Evolutionary conservation across 768 basidiomycete genomes (phyloP), one percentile per base, ranked within the genome.

Genomic region (Butyriboletus loyo): DNA sequence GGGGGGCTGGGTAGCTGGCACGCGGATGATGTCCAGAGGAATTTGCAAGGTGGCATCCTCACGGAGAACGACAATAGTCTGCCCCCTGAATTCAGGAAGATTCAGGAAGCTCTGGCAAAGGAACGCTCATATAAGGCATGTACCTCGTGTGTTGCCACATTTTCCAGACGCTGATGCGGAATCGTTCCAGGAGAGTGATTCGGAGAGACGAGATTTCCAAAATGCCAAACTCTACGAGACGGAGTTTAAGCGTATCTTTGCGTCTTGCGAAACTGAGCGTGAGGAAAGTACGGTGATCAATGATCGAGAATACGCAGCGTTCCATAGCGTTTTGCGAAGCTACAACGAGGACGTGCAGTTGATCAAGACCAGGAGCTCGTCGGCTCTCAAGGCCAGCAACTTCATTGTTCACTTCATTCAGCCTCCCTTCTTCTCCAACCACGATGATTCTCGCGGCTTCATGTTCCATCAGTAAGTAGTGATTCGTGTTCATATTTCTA

Each of bases 361-460:
- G 10, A 30, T 50, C 19, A 5, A 7, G 4, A 0, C 0, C 0
- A 5, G 21, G 4, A 2, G 1, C 2, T 42, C 47, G 8, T 31
- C 14, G 19, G 24, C 35, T 19, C 22, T 53, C 35, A 53, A 42
- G 28, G 27, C 47, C 4, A 31, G 35, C 19, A 56, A 49, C 14
- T 63, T 63, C 32, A 13, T 32, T 7, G 24, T 48, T 1, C 14
- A 59, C 46, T 54, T 63, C 4, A 11, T 60, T 22, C 50, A 40
- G 1, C 57, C 61, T 1, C 54, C 50, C 0, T 62, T 62, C 19
- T 62, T 52, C 35, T 24, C 32, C 6, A 5, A 24, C 15, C 7
- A 22, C 4, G 19, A 17, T 17, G 10, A 2, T 22, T 49, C 45
- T n/a, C n/a, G 42, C 4, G 24, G 30, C n/a, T 41, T 39, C 5